Evolutionary conservation across 768 basidiomycete species (phyloP), one percentile per base, ranked within the genome.

Genomic region (Butyriboletus loyo): DNA sequence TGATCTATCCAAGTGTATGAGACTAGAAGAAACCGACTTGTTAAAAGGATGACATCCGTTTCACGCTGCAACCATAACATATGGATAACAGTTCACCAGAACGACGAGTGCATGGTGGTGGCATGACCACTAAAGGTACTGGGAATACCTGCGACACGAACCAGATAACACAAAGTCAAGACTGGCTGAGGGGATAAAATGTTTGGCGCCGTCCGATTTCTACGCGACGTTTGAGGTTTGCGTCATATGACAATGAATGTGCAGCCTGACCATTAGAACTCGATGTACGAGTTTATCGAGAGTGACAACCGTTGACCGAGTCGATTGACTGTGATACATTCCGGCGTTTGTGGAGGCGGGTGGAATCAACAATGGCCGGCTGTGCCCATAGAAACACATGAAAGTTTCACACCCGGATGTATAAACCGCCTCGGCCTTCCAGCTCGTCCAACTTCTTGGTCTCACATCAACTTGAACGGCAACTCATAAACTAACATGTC

Each of bases 361-460:
- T 3, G 32, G 35, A 37, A 42, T 43, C 50, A 43, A 31, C 21
- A 35, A 28, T 32, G 30, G 9, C 49, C 58, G 52, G 54, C 22
- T 34, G 25, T 17, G 34, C 31, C 43, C 48, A 41, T 17, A 48
- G 51, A 63, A 65, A 65, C 64, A 65, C 64, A 59, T 66, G 64
- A 43, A 38, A 52, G 44, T 44, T 45, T 43, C 50, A 44, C 43
- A 37, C 5, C 64, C 54, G 53, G 40, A 28, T 36, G 39, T 61
- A 64, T 60, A 65, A 66, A 35, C 61, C 21, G 25, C 38, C 21
- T 6, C 5, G 7, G 38, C 45, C 7, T 15, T 8, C 27, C 21
- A 30, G 13, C 22, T 45, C 37, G 4, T 17, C 9, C 19, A 7
- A 19, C 27, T n/a, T 34, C n/a, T 11, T 24, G 17, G 42, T 38